Evolutionary conservation across 2,329 filamentous ascomycete genomes (phyloP).

Genomic region (Ascochyta pisi): DNA sequence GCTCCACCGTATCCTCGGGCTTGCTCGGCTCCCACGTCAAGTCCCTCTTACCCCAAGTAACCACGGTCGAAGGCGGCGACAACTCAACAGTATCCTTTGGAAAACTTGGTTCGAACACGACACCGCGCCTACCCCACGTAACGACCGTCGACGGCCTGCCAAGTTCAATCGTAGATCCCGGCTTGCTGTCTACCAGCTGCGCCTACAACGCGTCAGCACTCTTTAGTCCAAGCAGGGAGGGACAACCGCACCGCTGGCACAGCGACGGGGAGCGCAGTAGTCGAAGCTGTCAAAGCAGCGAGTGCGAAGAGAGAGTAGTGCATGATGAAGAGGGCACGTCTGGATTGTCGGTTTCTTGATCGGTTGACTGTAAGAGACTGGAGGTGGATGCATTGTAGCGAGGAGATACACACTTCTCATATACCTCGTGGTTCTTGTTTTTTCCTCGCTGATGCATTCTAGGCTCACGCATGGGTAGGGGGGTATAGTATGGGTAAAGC

Average conservation of each 20-base stretch:
- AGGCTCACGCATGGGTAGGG: not conserved
- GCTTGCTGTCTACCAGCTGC: slow-evolving; percentile 3
- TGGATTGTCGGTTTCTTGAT: not conserved
- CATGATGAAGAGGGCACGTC: not conserved
- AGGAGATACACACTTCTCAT: not conserved
- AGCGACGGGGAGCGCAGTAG: not conserved
- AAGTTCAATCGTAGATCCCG: slow-evolving; percentile 17
- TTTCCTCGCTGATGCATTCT: not conserved
- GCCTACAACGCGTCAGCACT: not conserved
- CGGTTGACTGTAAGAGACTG: not conserved
- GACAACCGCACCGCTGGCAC: not conserved
- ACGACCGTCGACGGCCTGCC: slow-evolving; percentile 25
- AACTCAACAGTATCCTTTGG: slow-evolving; percentile 22
- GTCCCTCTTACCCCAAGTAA: slow-evolving; percentile 31
- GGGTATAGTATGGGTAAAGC: slow-evolving; percentile 8
- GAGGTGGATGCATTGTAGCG: not conserved
- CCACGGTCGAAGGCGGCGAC: slow-evolving; percentile 22
- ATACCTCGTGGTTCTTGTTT: not conserved
- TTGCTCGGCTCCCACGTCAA: not conserved
- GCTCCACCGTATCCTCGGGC: slow-evolving; percentile 21
- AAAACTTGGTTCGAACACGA: slow-evolving; percentile 5
- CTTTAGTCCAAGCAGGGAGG: too few relatives aligned
- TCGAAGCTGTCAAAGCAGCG: not conserved
- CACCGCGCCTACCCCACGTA: slow-evolving; percentile 22
- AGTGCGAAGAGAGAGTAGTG: not conserved